These are phyloP conservation scores for Gastrodia elata DNA, from an alignment of 106 monocot genomes.

Conservation along the genomic window DNA sequence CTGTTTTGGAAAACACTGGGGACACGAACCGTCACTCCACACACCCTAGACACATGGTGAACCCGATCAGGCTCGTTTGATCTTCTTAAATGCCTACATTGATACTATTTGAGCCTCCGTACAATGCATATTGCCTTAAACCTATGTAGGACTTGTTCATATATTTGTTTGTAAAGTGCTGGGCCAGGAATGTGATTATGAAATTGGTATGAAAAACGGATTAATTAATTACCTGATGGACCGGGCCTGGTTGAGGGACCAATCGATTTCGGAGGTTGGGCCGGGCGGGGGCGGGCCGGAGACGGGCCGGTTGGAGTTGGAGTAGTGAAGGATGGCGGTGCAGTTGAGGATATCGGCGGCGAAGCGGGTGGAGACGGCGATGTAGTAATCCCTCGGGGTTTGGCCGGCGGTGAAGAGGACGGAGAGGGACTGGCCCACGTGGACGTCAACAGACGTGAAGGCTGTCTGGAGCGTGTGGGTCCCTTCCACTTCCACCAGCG, in stretches of 20 bases:
- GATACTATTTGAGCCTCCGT: too few species aligned
- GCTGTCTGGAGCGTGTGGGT: slow-evolving; percentile 70
- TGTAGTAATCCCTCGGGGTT: slow-evolving; percentile 49
- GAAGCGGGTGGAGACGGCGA: slow-evolving; percentile 71
- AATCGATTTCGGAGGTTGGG: slow-evolving; percentile 38
- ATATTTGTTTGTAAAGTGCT: too few species aligned
- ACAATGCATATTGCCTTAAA: too few species aligned
- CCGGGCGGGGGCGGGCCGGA: slow-evolving; percentile 32
- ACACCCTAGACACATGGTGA: too few species aligned
- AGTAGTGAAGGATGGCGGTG: slow-evolving; percentile 63
- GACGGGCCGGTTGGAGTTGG: slow-evolving; percentile 29
- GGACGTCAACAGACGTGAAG: slow-evolving; percentile 63
- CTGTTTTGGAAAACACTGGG: too few species aligned
- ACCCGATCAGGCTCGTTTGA: too few species aligned
- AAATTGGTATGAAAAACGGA: too few species aligned
- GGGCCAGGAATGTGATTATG: too few species aligned
- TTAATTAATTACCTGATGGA: slow-evolving; percentile 38
- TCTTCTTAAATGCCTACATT: too few species aligned
- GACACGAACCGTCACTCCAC: too few species aligned
- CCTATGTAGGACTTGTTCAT: too few species aligned
- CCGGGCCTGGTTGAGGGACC: slow-evolving; percentile 75
- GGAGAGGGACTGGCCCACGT: slow-evolving; percentile 71
- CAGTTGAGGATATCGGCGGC: slow-evolving; percentile 22
- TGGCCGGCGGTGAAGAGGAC: slow-evolving; percentile 68
- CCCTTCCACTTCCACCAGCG: slow-evolving; percentile 80